Evolutionary conservation across 306 rosid genomes (phyloP), one percentile per base, ranked within the genome.

Genomic region (Acmispon strigosus): DNA sequence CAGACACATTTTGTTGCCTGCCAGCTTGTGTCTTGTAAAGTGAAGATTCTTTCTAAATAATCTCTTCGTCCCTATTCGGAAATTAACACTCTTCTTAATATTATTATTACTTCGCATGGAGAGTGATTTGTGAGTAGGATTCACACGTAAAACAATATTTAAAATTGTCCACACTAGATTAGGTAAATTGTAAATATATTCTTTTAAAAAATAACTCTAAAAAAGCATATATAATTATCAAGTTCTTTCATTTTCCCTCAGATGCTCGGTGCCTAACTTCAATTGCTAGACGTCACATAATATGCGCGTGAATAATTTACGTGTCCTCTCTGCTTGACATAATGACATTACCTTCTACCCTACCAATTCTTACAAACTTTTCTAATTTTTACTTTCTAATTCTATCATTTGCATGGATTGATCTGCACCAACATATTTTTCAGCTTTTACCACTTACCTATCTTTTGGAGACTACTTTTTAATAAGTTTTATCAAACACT

Each of bases 231-330:
- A 37, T 41, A 41, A 2, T 13, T 13, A 17, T 51, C 12, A 18
- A 18, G n/a, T 44, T 56, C 8, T 15, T 15, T 45, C 15, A 1
- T 27, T 58, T 11, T 12, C 10, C 0, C 45, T 44, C 17, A 9
- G 32, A 55, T 70, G 41, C 44, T 57, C 15, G 55, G 58, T 45
- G 37, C 80, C 64, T 27, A 76, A 76, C 62, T 60, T 42, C 12
- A 68, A 69, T 20, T 50, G 4, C 56, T 49, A n/a, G 44, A 66
- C 44, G 61, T 47, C 55, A 44, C 59, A 44, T 34, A 63, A 24
- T 59, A 34, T 6, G 62, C n/a, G n/a, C n/a, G n/a, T n/a, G 56
- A 75, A 59, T 68, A 16, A 76, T 69, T 68, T 49, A 3, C 58
- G 64, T 16, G 32, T 9, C 56, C 3, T 47, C 39, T 22, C 24